These are phyloP conservation scores for Goffeauzyma gilvescens DNA, from an alignment of 768 basidiomycete species.

Conservation along the genomic window DNA sequence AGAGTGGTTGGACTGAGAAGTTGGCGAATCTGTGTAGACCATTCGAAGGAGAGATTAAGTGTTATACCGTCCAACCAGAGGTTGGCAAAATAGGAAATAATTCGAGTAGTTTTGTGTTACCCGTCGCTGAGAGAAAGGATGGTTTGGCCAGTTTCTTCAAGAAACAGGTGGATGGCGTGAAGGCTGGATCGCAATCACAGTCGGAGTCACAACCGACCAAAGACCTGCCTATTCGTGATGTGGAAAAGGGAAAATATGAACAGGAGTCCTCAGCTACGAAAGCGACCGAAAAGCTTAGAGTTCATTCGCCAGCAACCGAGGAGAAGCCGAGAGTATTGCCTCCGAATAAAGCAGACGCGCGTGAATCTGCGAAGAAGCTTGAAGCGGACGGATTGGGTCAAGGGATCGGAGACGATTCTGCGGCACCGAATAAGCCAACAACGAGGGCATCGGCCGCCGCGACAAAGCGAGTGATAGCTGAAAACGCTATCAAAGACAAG, in stretches of 20 bases:
- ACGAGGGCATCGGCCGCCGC: constrained; percentile 1
- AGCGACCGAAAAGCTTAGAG: constrained; percentile 2
- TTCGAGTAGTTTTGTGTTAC: constrained; percentile 62
- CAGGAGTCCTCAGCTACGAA: background rate
- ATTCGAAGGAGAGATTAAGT: constrained; percentile 48
- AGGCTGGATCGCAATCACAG: constrained; percentile 1
- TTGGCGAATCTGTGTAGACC: constrained; percentile 46
- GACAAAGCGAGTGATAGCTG: no score
- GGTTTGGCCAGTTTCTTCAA: constrained; percentile 41
- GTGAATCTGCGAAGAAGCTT: constrained; percentile 9
- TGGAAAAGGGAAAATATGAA: background rate
- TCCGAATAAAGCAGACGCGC: constrained; percentile 11
- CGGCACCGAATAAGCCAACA: constrained; percentile 18
- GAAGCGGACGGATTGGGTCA: constrained; percentile 13
- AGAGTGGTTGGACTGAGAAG: constrained; percentile 44
- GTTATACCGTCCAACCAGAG: constrained; percentile 73
- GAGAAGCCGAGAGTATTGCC: constrained; percentile 5
- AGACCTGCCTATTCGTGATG: no score
- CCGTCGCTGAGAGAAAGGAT: constrained; percentile 57
- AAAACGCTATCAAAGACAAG: no score
- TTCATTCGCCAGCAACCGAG: constrained; percentile 2
- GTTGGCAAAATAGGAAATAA: constrained; percentile 78
- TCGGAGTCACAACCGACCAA: no score
- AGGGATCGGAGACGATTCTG: constrained; percentile 23
- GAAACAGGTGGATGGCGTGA: constrained; percentile 19